Percentiles rank a stretch among this genome's conserved stretches.
Evolutionary conservation across 768 basidiomycete species (phyloP).

Genomic region (Crucibulum laeve): DNA sequence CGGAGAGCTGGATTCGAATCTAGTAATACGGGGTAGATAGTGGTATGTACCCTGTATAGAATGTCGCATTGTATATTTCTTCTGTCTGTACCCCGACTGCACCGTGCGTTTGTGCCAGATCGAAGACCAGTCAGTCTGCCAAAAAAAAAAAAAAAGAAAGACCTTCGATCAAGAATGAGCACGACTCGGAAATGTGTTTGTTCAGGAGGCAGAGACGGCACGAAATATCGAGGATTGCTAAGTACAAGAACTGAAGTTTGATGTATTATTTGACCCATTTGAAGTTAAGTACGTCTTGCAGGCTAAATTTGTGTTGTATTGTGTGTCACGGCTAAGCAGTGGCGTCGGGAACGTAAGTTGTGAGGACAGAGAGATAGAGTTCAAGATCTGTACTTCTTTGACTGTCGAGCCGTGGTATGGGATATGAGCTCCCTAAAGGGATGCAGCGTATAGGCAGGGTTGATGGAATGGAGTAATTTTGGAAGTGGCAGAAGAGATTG

Average conservation of each 20-base stretch:
- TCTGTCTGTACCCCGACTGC: no score
- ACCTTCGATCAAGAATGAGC: no score
- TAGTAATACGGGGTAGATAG: no score
- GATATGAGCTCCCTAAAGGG: constrained; percentile 10
- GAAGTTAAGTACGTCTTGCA: constrained; percentile 4
- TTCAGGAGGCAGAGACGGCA: no score
- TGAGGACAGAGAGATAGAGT: constrained; percentile 27
- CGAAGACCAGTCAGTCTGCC: not conserved
- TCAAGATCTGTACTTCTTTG: constrained; percentile 19
- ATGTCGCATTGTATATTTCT: no score
- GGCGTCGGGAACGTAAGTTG: constrained; percentile 18
- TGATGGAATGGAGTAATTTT: constrained; percentile 15
- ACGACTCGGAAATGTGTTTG: no score
- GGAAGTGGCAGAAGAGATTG: not conserved
- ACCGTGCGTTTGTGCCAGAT: not conserved
- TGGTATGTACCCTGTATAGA: no score
- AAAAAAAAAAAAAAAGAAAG: not conserved
- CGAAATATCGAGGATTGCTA: no score
- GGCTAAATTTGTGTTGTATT: constrained; percentile 4
- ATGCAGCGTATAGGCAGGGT: constrained; percentile 5
- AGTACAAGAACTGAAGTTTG: no score
- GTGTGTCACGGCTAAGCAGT: constrained; percentile 1
- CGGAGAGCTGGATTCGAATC: constrained; percentile 43
- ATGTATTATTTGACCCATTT: not conserved
- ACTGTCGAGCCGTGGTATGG: constrained; percentile 12